Evolutionary conservation across 306 rosid species (phyloP), one percentile per base, ranked within the genome.

Genomic region (Lablab purpureus): DNA sequence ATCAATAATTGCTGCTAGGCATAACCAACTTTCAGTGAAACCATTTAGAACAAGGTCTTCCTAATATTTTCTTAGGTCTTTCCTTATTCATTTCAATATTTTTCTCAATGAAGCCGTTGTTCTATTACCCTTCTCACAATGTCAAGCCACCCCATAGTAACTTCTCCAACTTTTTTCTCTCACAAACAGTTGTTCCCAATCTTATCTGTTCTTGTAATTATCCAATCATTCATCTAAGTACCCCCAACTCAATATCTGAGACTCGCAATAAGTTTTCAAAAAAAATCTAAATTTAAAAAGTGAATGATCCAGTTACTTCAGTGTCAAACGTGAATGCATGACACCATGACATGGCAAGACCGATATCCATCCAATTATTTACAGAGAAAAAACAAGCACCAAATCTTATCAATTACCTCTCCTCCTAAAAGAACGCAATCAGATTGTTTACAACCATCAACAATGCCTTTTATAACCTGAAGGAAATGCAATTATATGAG

Each of bases 391-490:
- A 14, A 11, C 13, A 45, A 50, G 21, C 43, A 2, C 52, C 12
- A 77, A 43, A 52, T 59, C 40, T 47, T 18, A 11, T 55, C 27
- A 75, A 73, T 65, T 94, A 95, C 99, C 99, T 95, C 99, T 77
- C 99, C 99, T 46, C 98, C 99, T 45, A 91, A 85, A 66, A 95
- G 98, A 47, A 52, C 87, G 34, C 98, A 93, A 55, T 93, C 98
- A 67, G 98, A 95, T 84, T 88, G 94, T 81, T 89, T 87, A 79
- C 97, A 95, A 82, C 98, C 99, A 55, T 90, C 85, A 59, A 95
- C 96, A 27, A 93, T 93, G 41, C 99, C 99, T 84, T 87, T 95
- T 40, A 95, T 85, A 69, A 95, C 99, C 99, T 95, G 66, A 46
- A 81, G 19, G 40, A 15, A 25, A 50, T 5, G 13, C 25, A 77